These are phyloP conservation scores for Astragalus glycyphyllos DNA, from an alignment of 306 rosid species.

Conservation along the genomic window DNA sequence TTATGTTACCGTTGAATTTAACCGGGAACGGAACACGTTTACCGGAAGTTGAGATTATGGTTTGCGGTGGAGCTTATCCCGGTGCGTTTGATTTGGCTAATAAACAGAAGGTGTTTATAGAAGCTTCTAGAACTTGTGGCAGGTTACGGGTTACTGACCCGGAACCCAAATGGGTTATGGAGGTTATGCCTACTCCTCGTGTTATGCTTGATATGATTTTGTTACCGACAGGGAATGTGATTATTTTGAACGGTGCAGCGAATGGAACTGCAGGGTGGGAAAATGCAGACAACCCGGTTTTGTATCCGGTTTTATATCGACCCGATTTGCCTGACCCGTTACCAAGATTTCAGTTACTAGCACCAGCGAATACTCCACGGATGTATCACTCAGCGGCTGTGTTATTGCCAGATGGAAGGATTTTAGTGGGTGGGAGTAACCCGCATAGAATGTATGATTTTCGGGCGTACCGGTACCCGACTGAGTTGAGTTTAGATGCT, in stretches of 20 bases:
- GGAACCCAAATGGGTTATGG: conserved; percentile 67
- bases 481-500: conserved; percentile 72
- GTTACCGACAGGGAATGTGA: conserved; percentile 63
- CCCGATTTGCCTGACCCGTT: conserved; percentile 34
- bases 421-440: conserved; percentile 87
- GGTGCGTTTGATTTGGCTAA: conserved; percentile 54
- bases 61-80: conserved; percentile 74
- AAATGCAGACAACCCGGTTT: conserved; percentile 57
- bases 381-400: conserved; percentile 81
- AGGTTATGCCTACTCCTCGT: conserved; percentile 69
- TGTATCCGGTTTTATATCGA: conserved; percentile 58
- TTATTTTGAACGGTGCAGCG: conserved; percentile 71
- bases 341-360: conserved; percentile 47
- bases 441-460: conserved; percentile 67
- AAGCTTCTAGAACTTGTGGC: conserved; percentile 67
- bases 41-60: conserved; percentile 63
- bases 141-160: conserved; percentile 58
- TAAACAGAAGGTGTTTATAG: conserved; percentile 30
- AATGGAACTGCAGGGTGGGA: conserved; percentile 86
- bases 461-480: conserved; percentile 53
- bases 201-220: conserved; percentile 78
- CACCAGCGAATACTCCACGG: conserved; percentile 53
- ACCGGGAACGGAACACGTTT: conserved; percentile 17
- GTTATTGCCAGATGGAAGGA: conserved; percentile 66
- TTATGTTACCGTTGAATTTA: conserved; percentile 59